Conservation (phyloP, 768 basidiomycete species). For the Serendipita indica region DNA sequence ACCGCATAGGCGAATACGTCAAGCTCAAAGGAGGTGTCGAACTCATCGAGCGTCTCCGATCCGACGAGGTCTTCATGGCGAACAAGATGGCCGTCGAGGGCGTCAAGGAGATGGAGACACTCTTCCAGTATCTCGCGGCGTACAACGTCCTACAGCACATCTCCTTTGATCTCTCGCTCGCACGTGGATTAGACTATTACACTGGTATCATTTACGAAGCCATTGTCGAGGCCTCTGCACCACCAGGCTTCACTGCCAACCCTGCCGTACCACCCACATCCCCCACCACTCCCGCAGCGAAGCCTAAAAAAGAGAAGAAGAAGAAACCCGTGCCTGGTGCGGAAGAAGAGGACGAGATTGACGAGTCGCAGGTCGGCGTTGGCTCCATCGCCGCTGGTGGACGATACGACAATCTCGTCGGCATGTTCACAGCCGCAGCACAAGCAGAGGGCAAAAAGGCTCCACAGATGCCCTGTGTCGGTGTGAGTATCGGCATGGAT, state of each 20-base stretch:
- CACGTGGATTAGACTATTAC: constrained; percentile 97
- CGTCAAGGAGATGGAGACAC: constrained; percentile 66
- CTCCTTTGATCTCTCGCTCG: constrained; percentile 91
- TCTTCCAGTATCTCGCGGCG: constrained; percentile 70
- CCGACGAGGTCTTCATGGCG: constrained; percentile 46
- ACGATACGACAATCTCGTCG: constrained; percentile 89
- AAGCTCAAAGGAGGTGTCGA: constrained; percentile 74
- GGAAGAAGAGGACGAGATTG: constrained; percentile 67
- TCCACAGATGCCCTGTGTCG: constrained; percentile 67
- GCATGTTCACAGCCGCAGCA: constrained; percentile 71
- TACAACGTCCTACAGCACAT: constrained; percentile 64
- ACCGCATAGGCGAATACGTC: constrained; percentile 94
- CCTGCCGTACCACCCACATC: constrained; percentile 24
- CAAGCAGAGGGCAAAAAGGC: constrained; percentile 47
- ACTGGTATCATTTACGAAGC: constrained; percentile 98
- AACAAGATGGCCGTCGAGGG: constrained; percentile 71
- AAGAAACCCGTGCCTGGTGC: constrained; percentile 21
- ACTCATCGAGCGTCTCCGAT: constrained; percentile 54
- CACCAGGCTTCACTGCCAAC: constrained; percentile 57
- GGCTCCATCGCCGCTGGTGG: constrained; percentile 99
- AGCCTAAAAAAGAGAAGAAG: constrained; percentile 24
- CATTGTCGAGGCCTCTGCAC: constrained; percentile 82
- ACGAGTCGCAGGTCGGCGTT: constrained; percentile 86
- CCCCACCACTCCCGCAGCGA: constrained; percentile 25
- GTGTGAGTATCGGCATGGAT: constrained; percentile 86